Evolutionary conservation across 1,284 basidiomycete genomes (phyloP), one percentile per base, ranked within the genome.

Genomic region (Irpex sp.): DNA sequence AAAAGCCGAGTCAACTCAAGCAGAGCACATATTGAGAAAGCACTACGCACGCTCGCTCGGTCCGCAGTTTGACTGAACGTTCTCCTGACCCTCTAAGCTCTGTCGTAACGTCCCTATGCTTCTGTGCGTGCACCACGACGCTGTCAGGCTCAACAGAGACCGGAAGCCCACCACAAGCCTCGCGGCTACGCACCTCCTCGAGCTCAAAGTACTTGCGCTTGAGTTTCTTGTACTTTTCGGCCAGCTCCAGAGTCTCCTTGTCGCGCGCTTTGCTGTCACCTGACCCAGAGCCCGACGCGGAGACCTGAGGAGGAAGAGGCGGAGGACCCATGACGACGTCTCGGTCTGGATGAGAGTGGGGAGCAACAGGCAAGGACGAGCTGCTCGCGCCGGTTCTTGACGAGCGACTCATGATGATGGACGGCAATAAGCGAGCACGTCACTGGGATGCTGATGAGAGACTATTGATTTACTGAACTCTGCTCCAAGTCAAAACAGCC

Each of bases 151-250:
- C 37, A 37, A 72, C 69, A 69, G 64, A 60, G 61, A 58, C 61
- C 72, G 66, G 71, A 59, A 61, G 47, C 47, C 49, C 61, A 62
- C 68, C 62, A 68, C 65, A 70, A 65, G 49, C 11, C 49, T 8
- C 53, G 9, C 66, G 61, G 58, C 46, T 56, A 77, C 81, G 67
- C 39, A 89, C 88, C 79, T 89, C 83, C 69, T 89, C 88, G 54
- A 89, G 80, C 63, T 89, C 85, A 67, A 83, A 82, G 70, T 82
- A 87, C 47, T 83, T 83, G 58, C 84, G 75, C 69, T 89, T 89
- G 58, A 88, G 76, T 63, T 79, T 82, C 67, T 78, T 82, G 73
- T 88, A 86, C 72, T 87, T 88, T 75, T 87, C 86, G 51, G 70
- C 69, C 61, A 81, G 72, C 58, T 85, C 85, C 57, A 76, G 75